phyloP scores from a whole-genome alignment of 805 yeast genomes.

The Candida corydali region DNA sequence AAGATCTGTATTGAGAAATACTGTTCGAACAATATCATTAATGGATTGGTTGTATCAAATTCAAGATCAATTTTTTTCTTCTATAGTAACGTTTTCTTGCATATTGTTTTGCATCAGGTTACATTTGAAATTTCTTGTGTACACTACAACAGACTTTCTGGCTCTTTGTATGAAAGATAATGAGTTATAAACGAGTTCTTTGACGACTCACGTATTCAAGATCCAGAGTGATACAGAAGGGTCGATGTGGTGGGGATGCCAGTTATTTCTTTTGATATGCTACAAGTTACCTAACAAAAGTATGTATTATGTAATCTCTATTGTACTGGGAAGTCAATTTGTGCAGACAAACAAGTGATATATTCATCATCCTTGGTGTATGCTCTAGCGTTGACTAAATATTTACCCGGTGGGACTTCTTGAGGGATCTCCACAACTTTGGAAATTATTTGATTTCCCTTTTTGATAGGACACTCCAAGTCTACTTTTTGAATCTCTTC shows the following conservation, averaged over 20 bases:
- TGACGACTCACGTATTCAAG: too few species aligned
- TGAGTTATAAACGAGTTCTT: too few species aligned
- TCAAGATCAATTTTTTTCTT: too few species aligned
- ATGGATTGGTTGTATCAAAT: too few species aligned
- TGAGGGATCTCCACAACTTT: conserved; percentile 81
- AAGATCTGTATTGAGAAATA: conserved; percentile 71
- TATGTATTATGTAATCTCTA: conserved; percentile 11
- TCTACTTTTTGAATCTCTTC: conserved; percentile 82
- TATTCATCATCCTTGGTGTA: conserved; percentile 78
- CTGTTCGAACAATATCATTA: conserved; percentile 25
- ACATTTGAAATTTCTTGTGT: too few species aligned
- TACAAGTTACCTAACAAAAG: background rate
- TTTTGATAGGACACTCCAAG: conserved; percentile 73
- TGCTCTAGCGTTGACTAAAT: conserved; percentile 83
- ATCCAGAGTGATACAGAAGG: too few species aligned
- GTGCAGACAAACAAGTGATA: conserved; percentile 79
- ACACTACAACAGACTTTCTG: too few species aligned
- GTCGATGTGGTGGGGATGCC: too few species aligned
- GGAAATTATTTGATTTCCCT: conserved; percentile 62
- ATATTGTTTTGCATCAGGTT: too few species aligned
- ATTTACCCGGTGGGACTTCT: conserved; percentile 94
- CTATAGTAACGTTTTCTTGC: too few species aligned
- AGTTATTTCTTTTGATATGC: background rate
- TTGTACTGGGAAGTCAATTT: conserved; percentile 53
- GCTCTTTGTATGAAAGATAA: too few species aligned